These are phyloP conservation scores for Ceratocystis harringtonii DNA, from an alignment of 2,329 filamentous ascomycete species.

Conservation along the genomic window DNA sequence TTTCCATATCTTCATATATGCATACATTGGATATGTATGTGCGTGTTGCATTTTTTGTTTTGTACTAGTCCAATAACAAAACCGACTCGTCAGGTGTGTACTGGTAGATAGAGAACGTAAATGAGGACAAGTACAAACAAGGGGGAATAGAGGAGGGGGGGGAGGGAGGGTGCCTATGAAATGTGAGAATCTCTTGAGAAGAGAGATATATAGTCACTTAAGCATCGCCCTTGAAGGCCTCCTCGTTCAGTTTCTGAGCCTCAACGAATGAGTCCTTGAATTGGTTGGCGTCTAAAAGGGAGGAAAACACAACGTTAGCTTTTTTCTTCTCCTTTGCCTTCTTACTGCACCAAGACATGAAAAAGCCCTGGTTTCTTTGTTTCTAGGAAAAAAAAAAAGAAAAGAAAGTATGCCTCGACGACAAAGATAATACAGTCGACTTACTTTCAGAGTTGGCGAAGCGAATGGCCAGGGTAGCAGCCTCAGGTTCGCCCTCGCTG, in stretches of 20 bases:
- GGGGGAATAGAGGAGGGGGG: background rate
- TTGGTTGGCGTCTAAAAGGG: slow-evolving; percentile 62
- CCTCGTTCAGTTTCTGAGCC: slow-evolving; percentile 92
- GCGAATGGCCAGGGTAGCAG: slow-evolving; percentile 87
- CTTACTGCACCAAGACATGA: background rate
- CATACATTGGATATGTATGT: background rate
- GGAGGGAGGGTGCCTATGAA: background rate
- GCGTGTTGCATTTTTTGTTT: background rate
- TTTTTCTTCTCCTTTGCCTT: slow-evolving; percentile 19
- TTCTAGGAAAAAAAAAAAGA: background rate
- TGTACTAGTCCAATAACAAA: background rate
- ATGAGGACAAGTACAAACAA: background rate
- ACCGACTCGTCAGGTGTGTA: background rate
- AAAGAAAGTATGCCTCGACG: slow-evolving; percentile 2
- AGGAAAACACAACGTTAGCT: slow-evolving; percentile 1
- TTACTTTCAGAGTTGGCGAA: slow-evolving; percentile 95
- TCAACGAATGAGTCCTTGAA: slow-evolving; percentile 98
- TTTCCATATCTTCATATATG: background rate
- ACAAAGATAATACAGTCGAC: slow-evolving; percentile 25
- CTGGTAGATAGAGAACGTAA: background rate
- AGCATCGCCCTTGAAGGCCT: slow-evolving; percentile 49
- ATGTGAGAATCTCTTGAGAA: background rate
- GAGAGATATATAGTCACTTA: background rate
- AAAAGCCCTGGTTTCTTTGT: background rate
- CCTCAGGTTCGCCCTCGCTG: slow-evolving; percentile 93